phyloP scores from a whole-genome alignment of 2,329 filamentous ascomycete species.

The Trichoderma pleuroti region DNA sequence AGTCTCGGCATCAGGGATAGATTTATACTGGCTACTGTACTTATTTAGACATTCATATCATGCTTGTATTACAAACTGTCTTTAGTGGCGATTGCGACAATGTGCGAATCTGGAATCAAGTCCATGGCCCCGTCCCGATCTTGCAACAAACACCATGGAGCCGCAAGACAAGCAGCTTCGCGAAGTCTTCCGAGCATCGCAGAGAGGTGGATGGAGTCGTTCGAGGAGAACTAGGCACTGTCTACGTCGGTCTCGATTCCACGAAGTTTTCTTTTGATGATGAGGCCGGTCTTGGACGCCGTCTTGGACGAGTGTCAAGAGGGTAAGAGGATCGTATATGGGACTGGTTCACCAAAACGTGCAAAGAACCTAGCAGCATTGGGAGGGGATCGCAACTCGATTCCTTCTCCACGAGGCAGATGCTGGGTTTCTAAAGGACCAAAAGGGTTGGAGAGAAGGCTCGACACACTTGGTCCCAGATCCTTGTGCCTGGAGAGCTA shows the following conservation, averaged over 20 bases:
- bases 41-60: too few relatives aligned
- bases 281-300: constrained; percentile 31
- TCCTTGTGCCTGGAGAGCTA: neutral
- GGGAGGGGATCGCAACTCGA: constrained; percentile 21
- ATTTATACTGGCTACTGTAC: neutral
- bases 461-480: neutral
- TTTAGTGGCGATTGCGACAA: too few relatives aligned
- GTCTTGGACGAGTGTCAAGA: constrained; percentile 36
- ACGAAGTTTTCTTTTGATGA: constrained; percentile 34
- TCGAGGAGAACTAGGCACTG: constrained; percentile 32
- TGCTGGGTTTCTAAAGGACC: neutral
- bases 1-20: neutral
- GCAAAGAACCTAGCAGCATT: constrained; percentile 29
- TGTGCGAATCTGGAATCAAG: too few relatives aligned
- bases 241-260: constrained; percentile 35
- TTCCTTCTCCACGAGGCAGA: constrained; percentile 21
- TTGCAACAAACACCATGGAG: constrained; percentile 29
- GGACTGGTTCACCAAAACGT: constrained; percentile 32
- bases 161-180: constrained; percentile 32
- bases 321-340: constrained; percentile 32
- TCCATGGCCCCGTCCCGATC: too few relatives aligned
- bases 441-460: neutral
- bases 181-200: constrained; percentile 27
- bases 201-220: neutral
- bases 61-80: too few relatives aligned